Percentiles rank a stretch among this genome's conserved stretches.
phyloP scores from a whole-genome alignment of 805 yeast genomes.

The Kazachstania bromeliacearum region DNA sequence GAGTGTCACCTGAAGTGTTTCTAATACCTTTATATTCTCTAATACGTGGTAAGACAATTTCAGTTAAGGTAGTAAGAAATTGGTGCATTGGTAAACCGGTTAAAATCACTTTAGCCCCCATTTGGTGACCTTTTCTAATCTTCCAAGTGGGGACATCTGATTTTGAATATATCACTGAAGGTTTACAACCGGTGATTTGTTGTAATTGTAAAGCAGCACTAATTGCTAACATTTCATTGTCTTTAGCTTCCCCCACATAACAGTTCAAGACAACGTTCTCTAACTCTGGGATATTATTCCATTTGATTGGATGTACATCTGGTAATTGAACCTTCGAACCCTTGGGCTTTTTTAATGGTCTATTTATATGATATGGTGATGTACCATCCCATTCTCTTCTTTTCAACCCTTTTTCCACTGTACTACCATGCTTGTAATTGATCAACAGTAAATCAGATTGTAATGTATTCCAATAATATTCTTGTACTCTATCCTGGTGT shows the following conservation, averaged over 20 bases:
- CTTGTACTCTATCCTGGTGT: slow-evolving; percentile 70
- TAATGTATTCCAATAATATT: slow-evolving; percentile 66
- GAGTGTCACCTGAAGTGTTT: slow-evolving; percentile 68
- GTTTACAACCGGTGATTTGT: slow-evolving; percentile 89
- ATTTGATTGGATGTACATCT: slow-evolving; percentile 57
- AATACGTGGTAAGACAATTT: slow-evolving; percentile 85
- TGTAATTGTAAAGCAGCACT: slow-evolving; percentile 73
- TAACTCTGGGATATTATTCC: slow-evolving; percentile 63
- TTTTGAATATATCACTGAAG: slow-evolving; percentile 61
- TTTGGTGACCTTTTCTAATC: slow-evolving; percentile 74
- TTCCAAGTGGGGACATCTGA: slow-evolving; percentile 80
- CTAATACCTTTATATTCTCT: slow-evolving; percentile 78
- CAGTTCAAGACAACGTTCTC: slow-evolving; percentile 64
- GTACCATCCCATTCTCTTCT: slow-evolving; percentile 77
- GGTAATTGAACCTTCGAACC: slow-evolving; percentile 71
- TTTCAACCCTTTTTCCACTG: slow-evolving; percentile 51
- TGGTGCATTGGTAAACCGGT: slow-evolving; percentile 77
- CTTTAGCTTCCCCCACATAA: slow-evolving; percentile 63
- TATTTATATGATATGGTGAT: slow-evolving; percentile 81
- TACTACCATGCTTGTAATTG: slow-evolving; percentile 59
- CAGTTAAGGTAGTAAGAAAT: slow-evolving; percentile 78
- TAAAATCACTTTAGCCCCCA: slow-evolving; percentile 81
- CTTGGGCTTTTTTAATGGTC: slow-evolving; percentile 64
- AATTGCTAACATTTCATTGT: slow-evolving; percentile 61
- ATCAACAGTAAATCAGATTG: slow-evolving; percentile 71